A percentile compares a stretch with the other conserved stretches of the same genome.
phyloP scores from a whole-genome alignment of 1,284 basidiomycete genomes.

The Ustilago bromivora region DNA sequence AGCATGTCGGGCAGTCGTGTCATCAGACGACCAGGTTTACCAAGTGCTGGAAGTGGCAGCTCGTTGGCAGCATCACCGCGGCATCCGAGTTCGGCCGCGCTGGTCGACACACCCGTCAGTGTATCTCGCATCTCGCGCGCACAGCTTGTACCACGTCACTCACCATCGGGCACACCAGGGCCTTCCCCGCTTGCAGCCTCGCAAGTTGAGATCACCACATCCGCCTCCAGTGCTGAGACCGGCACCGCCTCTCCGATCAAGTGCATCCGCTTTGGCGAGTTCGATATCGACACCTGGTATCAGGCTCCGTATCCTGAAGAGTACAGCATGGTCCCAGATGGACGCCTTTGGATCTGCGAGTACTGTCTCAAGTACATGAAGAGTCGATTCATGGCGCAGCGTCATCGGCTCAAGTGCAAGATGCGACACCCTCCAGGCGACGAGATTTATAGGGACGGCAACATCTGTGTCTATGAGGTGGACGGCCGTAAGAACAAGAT shows the following conservation, averaged over 20 bases:
- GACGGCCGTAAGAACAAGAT: slow-evolving; percentile 99
- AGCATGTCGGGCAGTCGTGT: slow-evolving; percentile 35
- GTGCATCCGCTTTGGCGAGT: slow-evolving; percentile 88
- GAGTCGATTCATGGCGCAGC: slow-evolving; percentile 84
- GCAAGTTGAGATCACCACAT: slow-evolving; percentile 40
- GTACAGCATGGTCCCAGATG: slow-evolving; percentile 91
- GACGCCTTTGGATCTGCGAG: slow-evolving; percentile 95
- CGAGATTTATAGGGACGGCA: slow-evolving; percentile 93
- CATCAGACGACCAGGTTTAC: slow-evolving; percentile 12
- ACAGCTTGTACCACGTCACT: slow-evolving; percentile 30
- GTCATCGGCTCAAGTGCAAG: slow-evolving; percentile 93
- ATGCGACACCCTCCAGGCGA: slow-evolving; percentile 94
- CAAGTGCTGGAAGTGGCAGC: not conserved
- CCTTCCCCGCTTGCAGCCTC: slow-evolving; percentile 15
- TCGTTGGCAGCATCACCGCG: slow-evolving; percentile 32
- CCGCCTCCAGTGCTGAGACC: slow-evolving; percentile 54
- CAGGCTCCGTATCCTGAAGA: slow-evolving; percentile 99
- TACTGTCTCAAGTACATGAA: slow-evolving; percentile 99
- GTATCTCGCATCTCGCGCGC: slow-evolving; percentile 33
- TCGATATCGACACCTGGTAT: slow-evolving; percentile 98
- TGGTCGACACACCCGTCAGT: slow-evolving; percentile 27
- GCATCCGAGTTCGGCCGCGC: slow-evolving; percentile 5
- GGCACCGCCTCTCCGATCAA: slow-evolving; percentile 66
- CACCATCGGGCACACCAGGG: slow-evolving; percentile 28
- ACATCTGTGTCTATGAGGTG: slow-evolving; percentile 94